phyloP scores from a whole-genome alignment of 2,329 filamentous ascomycete species.

The Fusarium torulosum region DNA sequence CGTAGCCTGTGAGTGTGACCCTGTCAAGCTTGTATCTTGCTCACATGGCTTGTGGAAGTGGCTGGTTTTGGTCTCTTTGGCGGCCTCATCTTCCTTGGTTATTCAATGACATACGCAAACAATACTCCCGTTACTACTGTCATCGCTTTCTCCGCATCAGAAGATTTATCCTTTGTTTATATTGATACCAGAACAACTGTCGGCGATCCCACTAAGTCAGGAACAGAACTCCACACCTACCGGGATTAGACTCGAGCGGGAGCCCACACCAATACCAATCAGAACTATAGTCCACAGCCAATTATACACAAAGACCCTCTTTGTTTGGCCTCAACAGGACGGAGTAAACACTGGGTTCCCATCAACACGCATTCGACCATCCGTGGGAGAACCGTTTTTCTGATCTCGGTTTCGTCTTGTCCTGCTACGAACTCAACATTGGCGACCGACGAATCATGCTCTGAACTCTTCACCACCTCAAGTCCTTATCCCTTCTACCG shows the following conservation, averaged over 20 bases:
- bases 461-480: constrained; percentile 7
- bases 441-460: constrained; percentile 25
- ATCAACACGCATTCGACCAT: constrained; percentile 27
- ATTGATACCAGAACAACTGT: constrained; percentile 6
- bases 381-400: constrained; percentile 26
- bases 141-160: not conserved
- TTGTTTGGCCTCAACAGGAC: constrained; percentile 35
- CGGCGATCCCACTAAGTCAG: constrained; percentile 34
- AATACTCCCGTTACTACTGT: constrained; percentile 2
- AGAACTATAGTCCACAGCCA: constrained; percentile 12
- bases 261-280: constrained; percentile 37
- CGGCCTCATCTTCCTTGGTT: constrained; percentile 27
- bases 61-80: constrained; percentile 23
- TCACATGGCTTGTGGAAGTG: constrained; percentile 37
- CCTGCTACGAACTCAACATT: not conserved
- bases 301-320: constrained; percentile 35
- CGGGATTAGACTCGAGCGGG: constrained; percentile 24
- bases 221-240: constrained; percentile 39
- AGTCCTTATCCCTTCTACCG: not conserved
- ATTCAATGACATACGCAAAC: constrained; percentile 1
- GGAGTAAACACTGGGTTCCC: constrained; percentile 31
- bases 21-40: constrained; percentile 4
- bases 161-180: constrained; percentile 23
- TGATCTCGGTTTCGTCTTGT: constrained; percentile 1
- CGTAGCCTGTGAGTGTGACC: constrained; percentile 23